These are phyloP conservation scores for Phytophthora brassicae DNA, from an alignment of 352 stramenopile genomes.

Conservation along the genomic window DNA sequence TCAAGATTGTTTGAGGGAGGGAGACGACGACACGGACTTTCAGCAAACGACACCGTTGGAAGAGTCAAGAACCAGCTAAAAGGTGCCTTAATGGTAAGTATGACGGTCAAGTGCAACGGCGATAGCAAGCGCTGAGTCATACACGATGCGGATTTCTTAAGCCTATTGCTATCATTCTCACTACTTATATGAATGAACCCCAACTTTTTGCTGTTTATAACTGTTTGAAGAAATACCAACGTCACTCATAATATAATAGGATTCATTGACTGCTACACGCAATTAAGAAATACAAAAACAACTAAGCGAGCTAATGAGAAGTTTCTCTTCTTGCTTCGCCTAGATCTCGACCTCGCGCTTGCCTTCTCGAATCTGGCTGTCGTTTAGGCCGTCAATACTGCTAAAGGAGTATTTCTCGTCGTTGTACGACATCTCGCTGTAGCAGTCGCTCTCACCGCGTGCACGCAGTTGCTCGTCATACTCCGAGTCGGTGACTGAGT, in stretches of 20 bases:
- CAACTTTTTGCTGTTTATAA: slow-evolving; percentile 2
- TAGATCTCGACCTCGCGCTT: slow-evolving; percentile 77
- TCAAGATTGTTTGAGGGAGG: slow-evolving; percentile 1
- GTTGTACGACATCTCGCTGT: slow-evolving; percentile 82
- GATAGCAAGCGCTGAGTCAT: neutral
- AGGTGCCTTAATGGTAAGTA: slow-evolving; percentile 17
- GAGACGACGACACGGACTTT: neutral
- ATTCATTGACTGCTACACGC: slow-evolving; percentile 30
- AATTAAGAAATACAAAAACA: slow-evolving; percentile 18
- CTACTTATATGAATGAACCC: slow-evolving; percentile 25
- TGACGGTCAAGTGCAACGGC: neutral
- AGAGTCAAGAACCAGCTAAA: slow-evolving; percentile 15
- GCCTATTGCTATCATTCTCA: slow-evolving; percentile 18
- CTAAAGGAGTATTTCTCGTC: slow-evolving; percentile 81
- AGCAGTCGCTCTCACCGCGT: slow-evolving; percentile 66
- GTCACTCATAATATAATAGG: slow-evolving; percentile 33
- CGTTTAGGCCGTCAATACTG: slow-evolving; percentile 41
- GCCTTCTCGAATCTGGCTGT: slow-evolving; percentile 38
- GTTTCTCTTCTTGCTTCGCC: neutral
- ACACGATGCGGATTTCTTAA: slow-evolving; percentile 16
- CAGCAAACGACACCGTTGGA: slow-evolving; percentile 11
- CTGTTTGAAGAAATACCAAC: neutral
- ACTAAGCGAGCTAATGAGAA: neutral
- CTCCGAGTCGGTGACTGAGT: slow-evolving; percentile 74
- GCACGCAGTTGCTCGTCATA: slow-evolving; percentile 54